Percentiles rank a stretch among this genome's conserved stretches.
phyloP scores from a whole-genome alignment of 225 moss, liverwort and hornwort genomes.

The Polytrichum formosum region DNA sequence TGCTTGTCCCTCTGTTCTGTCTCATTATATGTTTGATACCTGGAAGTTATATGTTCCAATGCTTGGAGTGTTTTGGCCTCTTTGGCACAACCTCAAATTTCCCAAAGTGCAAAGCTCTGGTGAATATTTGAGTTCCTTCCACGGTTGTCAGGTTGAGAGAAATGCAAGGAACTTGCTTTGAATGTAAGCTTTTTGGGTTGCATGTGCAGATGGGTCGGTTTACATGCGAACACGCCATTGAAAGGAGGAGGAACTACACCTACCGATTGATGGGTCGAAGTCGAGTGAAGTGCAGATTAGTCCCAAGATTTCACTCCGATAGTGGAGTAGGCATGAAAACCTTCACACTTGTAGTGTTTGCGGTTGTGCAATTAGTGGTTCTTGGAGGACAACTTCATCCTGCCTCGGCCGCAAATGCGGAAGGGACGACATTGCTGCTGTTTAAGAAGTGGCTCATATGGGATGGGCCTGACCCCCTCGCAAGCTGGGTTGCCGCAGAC shows the following conservation, averaged over 20 bases:
- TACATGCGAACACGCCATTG: background rate
- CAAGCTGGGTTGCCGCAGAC: slow-evolving; percentile 50
- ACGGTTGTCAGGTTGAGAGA: too few relatives aligned
- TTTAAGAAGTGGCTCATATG: slow-evolving; percentile 47
- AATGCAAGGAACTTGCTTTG: too few relatives aligned
- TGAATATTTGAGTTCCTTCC: too few relatives aligned
- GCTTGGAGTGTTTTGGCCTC: too few relatives aligned
- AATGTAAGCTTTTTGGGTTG: background rate
- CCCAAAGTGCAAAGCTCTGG: too few relatives aligned
- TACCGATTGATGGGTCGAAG: background rate
- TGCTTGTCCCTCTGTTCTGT: too few relatives aligned
- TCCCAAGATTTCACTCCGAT: background rate
- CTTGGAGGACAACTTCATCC: slow-evolving; percentile 16
- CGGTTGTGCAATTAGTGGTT: slow-evolving; percentile 21
- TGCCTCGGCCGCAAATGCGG: slow-evolving; percentile 36
- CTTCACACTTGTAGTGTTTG: slow-evolving; percentile 21
- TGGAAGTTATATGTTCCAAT: too few relatives aligned
- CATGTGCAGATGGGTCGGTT: background rate
- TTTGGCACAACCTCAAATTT: too few relatives aligned
- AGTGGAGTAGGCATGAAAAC: slow-evolving; percentile 22
- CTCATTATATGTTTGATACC: too few relatives aligned
- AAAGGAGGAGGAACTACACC: background rate
- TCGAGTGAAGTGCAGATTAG: background rate
- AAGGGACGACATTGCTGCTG: slow-evolving; percentile 49
- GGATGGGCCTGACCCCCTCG: slow-evolving; percentile 39